Base-by-base conservation (phyloP, 2,329 filamentous ascomycete genomes). In the Venturia aucupariae region DNA sequence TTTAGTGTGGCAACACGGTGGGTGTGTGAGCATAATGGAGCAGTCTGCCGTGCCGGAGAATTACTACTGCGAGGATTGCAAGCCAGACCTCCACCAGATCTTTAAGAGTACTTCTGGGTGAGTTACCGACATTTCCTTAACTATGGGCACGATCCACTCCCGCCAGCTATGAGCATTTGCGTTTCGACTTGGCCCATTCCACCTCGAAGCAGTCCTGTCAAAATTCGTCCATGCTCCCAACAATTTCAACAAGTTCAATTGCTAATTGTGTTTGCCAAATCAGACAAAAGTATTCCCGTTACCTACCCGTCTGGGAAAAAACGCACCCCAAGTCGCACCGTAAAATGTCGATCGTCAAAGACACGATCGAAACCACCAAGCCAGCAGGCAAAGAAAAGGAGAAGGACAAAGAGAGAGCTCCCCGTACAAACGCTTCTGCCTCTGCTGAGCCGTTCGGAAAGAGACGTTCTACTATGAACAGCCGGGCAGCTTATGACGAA, bases 1-100 rank as follows among this genome's bases (percentile, higher is more conserved):
- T 81, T 95, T 96, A 75, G 94, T 97, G 68, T 99, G 93, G 94
- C 94, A 99, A 75, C 94, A 99, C 75, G 94, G 94, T 71, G 93
- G 92, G 66, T 99, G 94, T 73, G 93, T 99, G 66, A 93, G 94
- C 66, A 96, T 99, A 72, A 92, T 96, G 79, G 94, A 94, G 69
- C 93, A 96, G 76, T 88, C 90, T 69, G 88, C 89, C 74, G 93
- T 90, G 68, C 94, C 94, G 11, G 93, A 97, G 64, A 92, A 97
- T 76, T 99, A 99, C 79, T 99, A 94, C 74, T 99, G 94, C 78
- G 94, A 99, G 78, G 85, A 91, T 75, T 99, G 94, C 78, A 87
- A 90, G 69, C 92, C 92, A 73, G 92, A 96, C 74, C 82, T 96
- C 62, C 94, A 99, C 80, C 91, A 87, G 73, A 87, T 96, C 68